Evolutionary conservation across 2,329 filamentous ascomycete genomes (phyloP), one percentile per base, ranked within the genome.

Genomic region (Stagonosporopsis chrysanthemi): DNA sequence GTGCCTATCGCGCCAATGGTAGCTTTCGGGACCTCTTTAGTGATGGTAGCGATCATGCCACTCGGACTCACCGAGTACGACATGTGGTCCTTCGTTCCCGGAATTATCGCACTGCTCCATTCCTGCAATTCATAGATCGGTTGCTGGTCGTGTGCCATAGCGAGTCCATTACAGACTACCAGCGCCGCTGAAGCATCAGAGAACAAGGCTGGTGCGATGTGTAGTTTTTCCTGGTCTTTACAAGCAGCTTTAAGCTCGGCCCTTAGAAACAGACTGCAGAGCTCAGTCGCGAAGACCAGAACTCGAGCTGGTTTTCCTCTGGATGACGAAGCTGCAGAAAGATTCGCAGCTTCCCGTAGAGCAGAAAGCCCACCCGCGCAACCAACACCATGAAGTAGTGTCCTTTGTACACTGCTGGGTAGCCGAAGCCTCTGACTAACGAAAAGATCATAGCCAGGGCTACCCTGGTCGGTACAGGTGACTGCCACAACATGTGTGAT

Each of bases 121-220:
- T 86, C 87, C 1, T 89, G 77, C 23, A 90, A 73, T 26, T 88
- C 83, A 66, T 88, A 89, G 12, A 81, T 65, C 1, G 76, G 73
- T 23, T 60, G 62, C 47, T 75, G 72, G 1, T 67, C 57, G 7
- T 62, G 59, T 1, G 66, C 57, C 19, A 73, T 77, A 1, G 83
- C 86, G 50, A 90, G 76, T 0, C 82, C 83, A 66, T 91, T 91
- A 67, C 85, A 87, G 31, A 91, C 68, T 1, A 91, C 78, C 26
- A 85, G 74, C 0, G 88, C 85, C 54, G 87, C 87, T n/a, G 86
- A 88, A 62, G 86, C 90, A 71, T 91, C 88, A 19, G 87, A 89
- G 71, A 91, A 91, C 2, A 91, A 75, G 14, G 84, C 84, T 1
- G 86, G 80, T 2, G 87, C 88, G 64, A 91, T 89, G 29, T 87